A percentile compares a stretch with the other conserved stretches of the same genome.
These are phyloP conservation scores for Scalesia atractyloides DNA, from an alignment of 129 eudicot species.

Conservation along the genomic window DNA sequence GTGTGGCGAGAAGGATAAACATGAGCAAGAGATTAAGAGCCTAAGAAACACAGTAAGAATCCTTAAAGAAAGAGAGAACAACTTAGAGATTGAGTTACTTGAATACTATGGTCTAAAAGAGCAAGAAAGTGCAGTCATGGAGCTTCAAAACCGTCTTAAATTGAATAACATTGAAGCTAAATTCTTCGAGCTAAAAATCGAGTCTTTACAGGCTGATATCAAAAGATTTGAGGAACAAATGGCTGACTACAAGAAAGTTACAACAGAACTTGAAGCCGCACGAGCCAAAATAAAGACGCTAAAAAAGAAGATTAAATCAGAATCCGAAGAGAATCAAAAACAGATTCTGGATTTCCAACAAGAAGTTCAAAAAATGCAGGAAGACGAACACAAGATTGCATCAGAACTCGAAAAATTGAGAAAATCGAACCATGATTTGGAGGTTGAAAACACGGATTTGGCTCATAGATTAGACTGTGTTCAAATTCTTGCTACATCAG, in stretches of 20 bases:
- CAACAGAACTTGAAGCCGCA: constrained; percentile 71
- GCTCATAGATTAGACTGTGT: constrained; percentile 63
- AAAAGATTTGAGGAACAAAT: constrained; percentile 58
- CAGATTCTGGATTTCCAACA: constrained; percentile 54
- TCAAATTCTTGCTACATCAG: constrained; percentile 57
- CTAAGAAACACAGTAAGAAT: constrained; percentile 52
- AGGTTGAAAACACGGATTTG: constrained; percentile 58
- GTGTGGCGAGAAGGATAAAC: constrained; percentile 36
- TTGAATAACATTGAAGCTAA: constrained; percentile 74
- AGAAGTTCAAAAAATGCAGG: constrained; percentile 56
- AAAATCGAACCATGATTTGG: constrained; percentile 46
- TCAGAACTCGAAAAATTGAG: constrained; percentile 43
- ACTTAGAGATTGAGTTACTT: constrained; percentile 72
- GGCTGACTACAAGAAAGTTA: constrained; percentile 56
- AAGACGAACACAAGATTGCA: constrained; percentile 43
- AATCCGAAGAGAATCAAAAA: constrained; percentile 59
- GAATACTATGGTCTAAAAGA: constrained; percentile 90
- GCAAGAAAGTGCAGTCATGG: constrained; percentile 79
- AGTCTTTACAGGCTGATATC: constrained; percentile 71
- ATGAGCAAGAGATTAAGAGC: constrained; percentile 60
- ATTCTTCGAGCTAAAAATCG: constrained; percentile 56
- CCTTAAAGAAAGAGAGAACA: constrained; percentile 67
- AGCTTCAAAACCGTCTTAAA: constrained; percentile 79
- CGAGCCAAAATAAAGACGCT: constrained; percentile 64
- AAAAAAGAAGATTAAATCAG: constrained; percentile 58